Base-by-base conservation (phyloP, 495 filamentous ascomycete genomes). In the Clohesyomyces aquaticus region DNA sequence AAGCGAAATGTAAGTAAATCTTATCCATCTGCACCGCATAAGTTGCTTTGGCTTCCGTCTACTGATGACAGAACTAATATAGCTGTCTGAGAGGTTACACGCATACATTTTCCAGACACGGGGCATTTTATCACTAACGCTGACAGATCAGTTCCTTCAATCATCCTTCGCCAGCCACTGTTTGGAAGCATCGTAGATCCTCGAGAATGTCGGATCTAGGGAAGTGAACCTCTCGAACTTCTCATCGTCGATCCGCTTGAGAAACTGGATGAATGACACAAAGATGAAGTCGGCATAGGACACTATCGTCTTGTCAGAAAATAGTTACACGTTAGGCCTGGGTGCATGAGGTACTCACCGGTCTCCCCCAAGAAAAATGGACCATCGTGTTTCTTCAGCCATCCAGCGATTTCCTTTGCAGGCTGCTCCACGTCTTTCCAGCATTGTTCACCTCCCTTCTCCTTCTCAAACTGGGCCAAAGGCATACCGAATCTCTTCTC, bases 381-480 rank as follows among this genome's bases (percentile, higher is more conserved):
- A 0, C 81, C 86, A 14, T 75, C 76, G 48, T 74, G 78, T 67
- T 82, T 79, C 71, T 75, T 77, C 71, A 87, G 57, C 65, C 85
- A 28, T 1, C 55, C 78, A 27, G 77, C 82, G 21, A 81, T 52
- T 49, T 78, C 71, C 47, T 72, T 61, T 12, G 84, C 22, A 0
- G 59, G 47, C 19, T 76, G 71, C 61, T 71, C 70, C 0, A 73
- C 78, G 0, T 58, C 60, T 16, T 74, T 64, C 76, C 76, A 85
- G 1, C 71, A 74, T 4, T 54, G 23, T 11, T 79, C 73, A 16
- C 73, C 83, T 29, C 76, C 74, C n/a, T 73, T 55, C 54, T 74
- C 70, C 56, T 71, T 54, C 60, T 74, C 77, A 1, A 75, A 59
- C 53, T 83, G 68, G 10, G 74, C 73, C 11, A 85, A 63, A 2